Base-by-base conservation (phyloP, 495 filamentous ascomycete genomes). In the Melanomma pulvis-pyrius region DNA sequence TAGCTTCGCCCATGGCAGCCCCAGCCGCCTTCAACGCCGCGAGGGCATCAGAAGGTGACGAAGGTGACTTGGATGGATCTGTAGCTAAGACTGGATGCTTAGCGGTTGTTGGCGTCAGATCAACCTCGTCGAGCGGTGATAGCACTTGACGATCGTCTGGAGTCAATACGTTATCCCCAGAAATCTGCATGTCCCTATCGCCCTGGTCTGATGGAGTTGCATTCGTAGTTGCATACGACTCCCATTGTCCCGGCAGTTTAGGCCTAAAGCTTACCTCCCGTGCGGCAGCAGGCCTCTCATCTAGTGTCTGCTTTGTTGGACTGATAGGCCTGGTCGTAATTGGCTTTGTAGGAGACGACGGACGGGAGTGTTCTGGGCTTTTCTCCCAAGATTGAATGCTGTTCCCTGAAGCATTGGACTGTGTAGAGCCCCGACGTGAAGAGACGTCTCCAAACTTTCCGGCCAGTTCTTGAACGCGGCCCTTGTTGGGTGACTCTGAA, bases 211-310 rank as follows among this genome's bases (percentile, higher is more conserved):
- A 71, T 46, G 70, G 67, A 28, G 76, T 72, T 28, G 71, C 71
- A 15, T 67, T 71, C 47, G 76, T 77, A 7, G 80, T 79, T 28
- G 82, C 82, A 71, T 82, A 88, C 17, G 86, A 83, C 32, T 85
- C 83, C 88, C 87, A 90, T 52, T 80, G 82, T 11, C 87, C 88
- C 19, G 88, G 88, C 32, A 90, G 73, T 34, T 79, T 80, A 29
- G 88, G 88, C 52, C 87, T 78, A 52, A 84, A 81, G 49, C 77
- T 83, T 9, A 22, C 24, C 39, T 62, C 70, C 24, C 67, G 63
- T 26, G 51, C 60, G 3, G 56, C 53, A 11, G 52, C 26, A 11
- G 68, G 71, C 13, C 63, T 63, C 32, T 63, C 60, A 29, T 51
- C 22, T 46, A 19, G 13, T 7, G 21, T 13, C 12, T 49, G 25